Conservation (phyloP, 2,329 filamentous ascomycete genomes). For the Parastagonospora nodorum region DNA sequence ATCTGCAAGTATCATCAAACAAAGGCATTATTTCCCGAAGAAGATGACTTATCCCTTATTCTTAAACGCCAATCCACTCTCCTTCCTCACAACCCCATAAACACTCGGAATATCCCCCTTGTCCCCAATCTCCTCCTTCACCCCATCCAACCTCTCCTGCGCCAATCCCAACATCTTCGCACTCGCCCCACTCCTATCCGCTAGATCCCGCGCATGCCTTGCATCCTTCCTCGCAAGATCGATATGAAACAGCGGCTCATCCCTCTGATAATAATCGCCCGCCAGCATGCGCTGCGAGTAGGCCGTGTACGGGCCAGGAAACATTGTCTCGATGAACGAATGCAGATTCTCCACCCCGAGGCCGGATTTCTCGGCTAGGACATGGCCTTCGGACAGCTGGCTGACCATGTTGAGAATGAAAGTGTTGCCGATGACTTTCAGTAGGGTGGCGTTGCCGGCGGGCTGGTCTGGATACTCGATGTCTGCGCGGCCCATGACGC, state of each 20-base stretch:
- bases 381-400: constrained; percentile 76
- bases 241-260: constrained; percentile 81
- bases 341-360: constrained; percentile 73
- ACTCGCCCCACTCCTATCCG: constrained; percentile 63
- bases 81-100: constrained; percentile 78
- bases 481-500: constrained; percentile 70
- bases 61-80: constrained; percentile 75
- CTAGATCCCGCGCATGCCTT: constrained; percentile 72
- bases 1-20: too few species aligned
- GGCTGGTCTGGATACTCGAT: constrained; percentile 74
- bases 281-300: constrained; percentile 76
- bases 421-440: constrained; percentile 86
- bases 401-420: constrained; percentile 85
- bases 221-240: constrained; percentile 84
- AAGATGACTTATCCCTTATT: constrained; percentile 31
- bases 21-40: too few species aligned
- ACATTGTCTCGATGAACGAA: constrained; percentile 72
- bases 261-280: constrained; percentile 76
- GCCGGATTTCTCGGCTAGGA: constrained; percentile 79
- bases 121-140: constrained; percentile 71
- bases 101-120: constrained; percentile 81
- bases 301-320: constrained; percentile 74
- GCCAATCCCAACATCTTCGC: constrained; percentile 70
- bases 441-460: constrained; percentile 68
- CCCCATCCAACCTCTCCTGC: constrained; percentile 67